Percentiles rank a stretch among this genome's conserved stretches.
Evolutionary conservation across 2,329 filamentous ascomycete genomes (phyloP).

Genomic region (Coccinonectria pachysandricola): DNA sequence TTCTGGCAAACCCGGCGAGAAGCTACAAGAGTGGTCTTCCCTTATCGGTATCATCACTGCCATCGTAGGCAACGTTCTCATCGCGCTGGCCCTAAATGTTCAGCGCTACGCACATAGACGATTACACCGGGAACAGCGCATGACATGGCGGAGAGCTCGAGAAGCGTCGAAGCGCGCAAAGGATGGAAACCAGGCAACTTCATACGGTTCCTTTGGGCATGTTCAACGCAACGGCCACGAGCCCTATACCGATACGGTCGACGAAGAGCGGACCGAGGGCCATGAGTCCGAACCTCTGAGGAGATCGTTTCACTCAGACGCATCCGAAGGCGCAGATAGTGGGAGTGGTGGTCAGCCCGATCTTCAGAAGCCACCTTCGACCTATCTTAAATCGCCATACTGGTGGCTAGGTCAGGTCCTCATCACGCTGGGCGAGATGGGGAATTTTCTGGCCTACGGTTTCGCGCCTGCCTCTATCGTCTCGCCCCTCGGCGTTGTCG

Average conservation of each 20-base stretch:
- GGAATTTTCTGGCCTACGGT: slow-evolving; percentile 94
- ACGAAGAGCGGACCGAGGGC: slow-evolving; percentile 26
- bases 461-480: slow-evolving; percentile 97
- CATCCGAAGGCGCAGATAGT: slow-evolving; percentile 14
- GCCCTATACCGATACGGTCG: slow-evolving; percentile 4
- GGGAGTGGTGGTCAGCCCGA: slow-evolving; percentile 14
- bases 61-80: slow-evolving; percentile 85
- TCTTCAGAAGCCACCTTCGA: slow-evolving; percentile 40
- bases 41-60: slow-evolving; percentile 91
- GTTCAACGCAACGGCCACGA: slow-evolving; percentile 12
- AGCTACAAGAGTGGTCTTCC: slow-evolving; percentile 70
- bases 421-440: slow-evolving; percentile 86
- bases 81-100: slow-evolving; percentile 90
- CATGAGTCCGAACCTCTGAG: slow-evolving; percentile 43
- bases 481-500: slow-evolving; percentile 92
- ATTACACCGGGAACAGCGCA: slow-evolving; percentile 59
- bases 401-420: slow-evolving; percentile 94
- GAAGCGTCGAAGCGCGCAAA: slow-evolving; percentile 40
- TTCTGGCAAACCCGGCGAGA: slow-evolving; percentile 30
- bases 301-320: slow-evolving; percentile 35
- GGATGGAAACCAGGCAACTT: slow-evolving; percentile 17
- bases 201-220: slow-evolving; percentile 24
- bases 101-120: slow-evolving; percentile 91
- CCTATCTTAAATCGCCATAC: slow-evolving; percentile 82
- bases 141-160: slow-evolving; percentile 43